A percentile compares a stretch with the other conserved stretches of the same genome.
Conservation (phyloP, 768 basidiomycete genomes). For the Sistotremastrum niveocremeum region DNA sequence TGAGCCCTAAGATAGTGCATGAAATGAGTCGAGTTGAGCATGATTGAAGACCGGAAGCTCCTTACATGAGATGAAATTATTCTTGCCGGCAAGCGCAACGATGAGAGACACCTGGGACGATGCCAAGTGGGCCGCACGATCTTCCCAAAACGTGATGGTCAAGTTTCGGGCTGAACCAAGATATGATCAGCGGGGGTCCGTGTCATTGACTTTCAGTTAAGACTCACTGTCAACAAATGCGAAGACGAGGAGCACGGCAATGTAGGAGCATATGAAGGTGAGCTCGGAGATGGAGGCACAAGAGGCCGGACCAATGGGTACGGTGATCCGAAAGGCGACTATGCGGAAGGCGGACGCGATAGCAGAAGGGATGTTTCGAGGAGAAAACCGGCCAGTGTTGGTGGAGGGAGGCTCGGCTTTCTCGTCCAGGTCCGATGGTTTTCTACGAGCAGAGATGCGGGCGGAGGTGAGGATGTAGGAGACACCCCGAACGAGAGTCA, state of each 20-base stretch:
- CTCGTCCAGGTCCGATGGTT: neutral
- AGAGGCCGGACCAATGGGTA: constrained; percentile 29
- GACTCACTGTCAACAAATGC: constrained; percentile 33
- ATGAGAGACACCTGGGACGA: constrained; percentile 37
- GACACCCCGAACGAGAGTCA: constrained; percentile 19
- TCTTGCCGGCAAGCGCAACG: constrained; percentile 42
- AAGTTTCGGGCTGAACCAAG: constrained; percentile 9
- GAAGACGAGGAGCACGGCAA: constrained; percentile 29
- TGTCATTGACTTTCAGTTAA: neutral
- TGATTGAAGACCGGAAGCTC: neutral
- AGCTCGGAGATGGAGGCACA: constrained; percentile 30
- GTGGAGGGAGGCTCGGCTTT: constrained; percentile 2
- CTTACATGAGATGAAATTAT: constrained; percentile 41
- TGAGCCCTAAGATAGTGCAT: constrained; percentile 23
- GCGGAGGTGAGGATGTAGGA: constrained; percentile 10
- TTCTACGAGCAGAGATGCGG: neutral
- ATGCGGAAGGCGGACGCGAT: constrained; percentile 32
- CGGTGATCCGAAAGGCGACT: constrained; percentile 32
- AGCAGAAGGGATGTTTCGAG: constrained; percentile 23
- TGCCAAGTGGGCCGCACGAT: constrained; percentile 27
- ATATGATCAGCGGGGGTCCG: neutral
- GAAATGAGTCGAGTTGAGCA: too few relatives aligned
- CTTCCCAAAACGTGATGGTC: constrained; percentile 14
- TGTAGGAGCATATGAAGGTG: constrained; percentile 31
- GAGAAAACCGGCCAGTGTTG: constrained; percentile 11